Conservation (phyloP, 129 eudicot species). For the Flaveria trinervia region DNA sequence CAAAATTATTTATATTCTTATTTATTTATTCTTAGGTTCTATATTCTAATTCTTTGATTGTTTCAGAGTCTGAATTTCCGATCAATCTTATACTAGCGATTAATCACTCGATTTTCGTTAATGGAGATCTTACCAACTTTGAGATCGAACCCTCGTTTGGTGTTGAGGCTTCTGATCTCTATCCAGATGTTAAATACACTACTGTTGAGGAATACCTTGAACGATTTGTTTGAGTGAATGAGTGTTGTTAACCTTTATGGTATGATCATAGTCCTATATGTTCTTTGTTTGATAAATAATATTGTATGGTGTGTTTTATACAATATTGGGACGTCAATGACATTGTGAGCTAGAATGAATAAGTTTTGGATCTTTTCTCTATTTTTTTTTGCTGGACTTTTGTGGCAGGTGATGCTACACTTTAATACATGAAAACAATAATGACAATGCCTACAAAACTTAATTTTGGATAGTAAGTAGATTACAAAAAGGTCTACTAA, state of each 20-base stretch:
- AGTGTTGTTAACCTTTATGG: neutral
- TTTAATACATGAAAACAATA: no score
- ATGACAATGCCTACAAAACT: no score
- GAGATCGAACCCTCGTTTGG: constrained; percentile 62
- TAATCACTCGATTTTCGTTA: constrained; percentile 62
- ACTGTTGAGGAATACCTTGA: constrained; percentile 69
- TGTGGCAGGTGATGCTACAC: no score
- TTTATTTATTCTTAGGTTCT: neutral
- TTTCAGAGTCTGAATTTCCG: constrained; percentile 55
- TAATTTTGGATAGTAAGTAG: no score
- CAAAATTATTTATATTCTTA: neutral
- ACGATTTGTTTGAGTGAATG: constrained; percentile 47
- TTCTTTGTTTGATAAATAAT: neutral
- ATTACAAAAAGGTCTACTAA: no score
- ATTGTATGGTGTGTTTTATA: constrained; percentile 9
- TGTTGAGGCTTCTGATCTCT: constrained; percentile 80
- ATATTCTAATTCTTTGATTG: neutral
- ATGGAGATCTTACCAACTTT: constrained; percentile 68
- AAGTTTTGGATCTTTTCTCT: constrained; percentile 2
- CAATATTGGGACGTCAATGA: constrained; percentile 14
- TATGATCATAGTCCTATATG: neutral
- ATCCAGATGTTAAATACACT: constrained; percentile 80
- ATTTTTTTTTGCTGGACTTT: neutral
- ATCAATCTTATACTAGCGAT: constrained; percentile 45
- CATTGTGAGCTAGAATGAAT: neutral